These are phyloP conservation scores for Penicillium sp. DNA, from an alignment of 2,329 filamentous ascomycete genomes.

Conservation along the genomic window DNA sequence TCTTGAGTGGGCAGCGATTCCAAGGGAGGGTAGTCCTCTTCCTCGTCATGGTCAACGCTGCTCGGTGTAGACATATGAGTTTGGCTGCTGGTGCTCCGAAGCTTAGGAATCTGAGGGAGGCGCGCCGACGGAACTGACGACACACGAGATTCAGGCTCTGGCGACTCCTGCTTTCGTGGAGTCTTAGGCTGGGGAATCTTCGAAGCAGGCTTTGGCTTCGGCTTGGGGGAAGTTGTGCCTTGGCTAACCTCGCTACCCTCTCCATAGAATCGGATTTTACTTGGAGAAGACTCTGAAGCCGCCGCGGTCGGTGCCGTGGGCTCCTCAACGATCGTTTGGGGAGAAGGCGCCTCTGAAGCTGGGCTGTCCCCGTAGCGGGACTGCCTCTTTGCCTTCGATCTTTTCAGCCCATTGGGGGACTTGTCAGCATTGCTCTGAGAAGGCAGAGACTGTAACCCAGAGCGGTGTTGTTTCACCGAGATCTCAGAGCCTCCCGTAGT, in stretches of 20 bases:
- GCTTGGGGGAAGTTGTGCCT: constrained; percentile 16
- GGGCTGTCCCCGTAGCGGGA: constrained; percentile 39
- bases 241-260: constrained; percentile 11
- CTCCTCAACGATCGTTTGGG: constrained; percentile 24
- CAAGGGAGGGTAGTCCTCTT: constrained; percentile 31
- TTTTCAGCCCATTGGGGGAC: constrained; percentile 36
- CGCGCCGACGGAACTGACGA: constrained; percentile 50
- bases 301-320: constrained; percentile 7
- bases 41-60: constrained; percentile 25
- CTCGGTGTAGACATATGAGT: constrained; percentile 30
- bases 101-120: constrained; percentile 46
- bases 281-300: constrained; percentile 7
- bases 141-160: constrained; percentile 36
- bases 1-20: constrained; percentile 17
- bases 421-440: constrained; percentile 31
- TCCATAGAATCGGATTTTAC: constrained; percentile 18
- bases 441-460: constrained; percentile 33
- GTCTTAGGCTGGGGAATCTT: constrained; percentile 20
- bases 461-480: constrained; percentile 21
- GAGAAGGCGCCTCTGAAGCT: constrained; percentile 26
- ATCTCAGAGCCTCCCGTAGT: constrained; percentile 24
- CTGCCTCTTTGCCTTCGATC: constrained; percentile 42
- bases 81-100: constrained; percentile 40
- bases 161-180: constrained; percentile 25
- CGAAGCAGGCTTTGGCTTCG: constrained; percentile 13